Evolutionary conservation across 805 yeast species (phyloP).

Genomic region (Candida sakaeoensis): DNA sequence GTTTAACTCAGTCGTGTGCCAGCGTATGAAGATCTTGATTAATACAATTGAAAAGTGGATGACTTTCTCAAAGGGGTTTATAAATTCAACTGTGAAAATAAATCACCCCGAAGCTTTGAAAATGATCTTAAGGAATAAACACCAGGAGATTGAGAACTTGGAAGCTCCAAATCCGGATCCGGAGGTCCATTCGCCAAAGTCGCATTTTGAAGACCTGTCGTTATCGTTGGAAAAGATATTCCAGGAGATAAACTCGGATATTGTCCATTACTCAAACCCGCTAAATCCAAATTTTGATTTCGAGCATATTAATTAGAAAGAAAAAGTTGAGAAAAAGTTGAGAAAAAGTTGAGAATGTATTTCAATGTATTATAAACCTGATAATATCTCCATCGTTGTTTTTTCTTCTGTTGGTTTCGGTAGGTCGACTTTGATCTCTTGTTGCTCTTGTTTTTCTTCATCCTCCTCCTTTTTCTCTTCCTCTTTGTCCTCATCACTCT

Average conservation of each 20-base stretch:
- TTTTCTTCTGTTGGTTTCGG: background rate
- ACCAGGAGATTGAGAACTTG: constrained; percentile 27
- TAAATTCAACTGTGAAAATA: constrained; percentile 4
- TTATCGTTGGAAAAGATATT: constrained; percentile 21
- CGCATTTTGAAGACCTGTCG: background rate
- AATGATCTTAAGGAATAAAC: constrained; percentile 27
- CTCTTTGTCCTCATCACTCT: constrained; percentile 37
- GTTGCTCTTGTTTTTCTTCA: constrained; percentile 27
- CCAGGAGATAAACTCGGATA: constrained; percentile 28
- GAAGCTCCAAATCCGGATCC: constrained; percentile 19
- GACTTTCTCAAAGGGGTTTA: constrained; percentile 17
- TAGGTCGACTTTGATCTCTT: background rate
- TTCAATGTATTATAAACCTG: background rate
- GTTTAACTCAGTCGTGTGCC: constrained; percentile 20
- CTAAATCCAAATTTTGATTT: background rate
- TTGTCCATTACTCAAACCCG: constrained; percentile 19
- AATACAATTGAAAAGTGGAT: constrained; percentile 27
- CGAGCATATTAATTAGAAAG: constrained; percentile 10
- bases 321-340: too few relatives aligned
- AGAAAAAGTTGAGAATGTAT: too few relatives aligned
- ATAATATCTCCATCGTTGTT: constrained; percentile 5
- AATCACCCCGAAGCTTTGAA: constrained; percentile 19
- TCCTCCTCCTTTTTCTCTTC: constrained; percentile 58
- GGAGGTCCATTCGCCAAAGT: constrained; percentile 1
- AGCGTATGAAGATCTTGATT: constrained; percentile 20